Evolutionary conservation across 2,329 filamentous ascomycete species (phyloP).

Genomic region (Aspergillus quadrilineatus): DNA sequence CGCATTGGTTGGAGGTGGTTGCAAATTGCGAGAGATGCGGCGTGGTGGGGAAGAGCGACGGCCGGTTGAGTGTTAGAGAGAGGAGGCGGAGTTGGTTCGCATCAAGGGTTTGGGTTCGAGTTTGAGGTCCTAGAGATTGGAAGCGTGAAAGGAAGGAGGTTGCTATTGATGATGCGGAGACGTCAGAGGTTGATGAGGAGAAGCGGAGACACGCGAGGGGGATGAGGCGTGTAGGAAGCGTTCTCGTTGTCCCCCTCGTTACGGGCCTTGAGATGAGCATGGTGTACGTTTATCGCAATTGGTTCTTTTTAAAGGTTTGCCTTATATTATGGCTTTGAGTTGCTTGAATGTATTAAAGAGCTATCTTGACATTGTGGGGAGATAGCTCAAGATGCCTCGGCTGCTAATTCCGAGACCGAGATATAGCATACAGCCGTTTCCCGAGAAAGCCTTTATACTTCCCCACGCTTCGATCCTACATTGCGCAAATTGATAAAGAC

Average conservation of each 20-base stretch:
- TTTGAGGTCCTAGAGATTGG: constrained; percentile 43
- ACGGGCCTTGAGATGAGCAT: constrained; percentile 13
- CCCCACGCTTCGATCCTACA: no score
- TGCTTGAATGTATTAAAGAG: not conserved
- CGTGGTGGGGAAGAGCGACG: constrained; percentile 41
- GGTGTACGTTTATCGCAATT: not conserved
- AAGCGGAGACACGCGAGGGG: constrained; percentile 16
- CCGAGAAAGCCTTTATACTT: constrained; percentile 3
- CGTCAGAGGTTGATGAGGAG: constrained; percentile 11
- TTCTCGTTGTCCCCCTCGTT: not conserved
- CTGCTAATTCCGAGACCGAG: constrained; percentile 10
- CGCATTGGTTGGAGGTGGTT: constrained; percentile 26
- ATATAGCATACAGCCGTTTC: constrained; percentile 9
- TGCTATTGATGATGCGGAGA: constrained; percentile 36
- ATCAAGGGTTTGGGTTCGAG: constrained; percentile 56
- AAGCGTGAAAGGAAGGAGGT: constrained; percentile 44
- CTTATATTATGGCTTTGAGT: not conserved
- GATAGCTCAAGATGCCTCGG: constrained; percentile 6
- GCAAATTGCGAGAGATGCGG: constrained; percentile 41
- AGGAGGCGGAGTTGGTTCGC: constrained; percentile 64
- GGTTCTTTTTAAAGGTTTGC: not conserved
- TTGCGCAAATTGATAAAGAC: no score
- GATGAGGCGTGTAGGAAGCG: not conserved
- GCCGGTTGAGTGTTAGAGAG: constrained; percentile 57
- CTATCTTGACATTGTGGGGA: not conserved